Percentiles rank a stretch among this genome's conserved stretches.
These are phyloP conservation scores for Benincasa hispida DNA, from an alignment of 306 rosid genomes.

Conservation along the genomic window DNA sequence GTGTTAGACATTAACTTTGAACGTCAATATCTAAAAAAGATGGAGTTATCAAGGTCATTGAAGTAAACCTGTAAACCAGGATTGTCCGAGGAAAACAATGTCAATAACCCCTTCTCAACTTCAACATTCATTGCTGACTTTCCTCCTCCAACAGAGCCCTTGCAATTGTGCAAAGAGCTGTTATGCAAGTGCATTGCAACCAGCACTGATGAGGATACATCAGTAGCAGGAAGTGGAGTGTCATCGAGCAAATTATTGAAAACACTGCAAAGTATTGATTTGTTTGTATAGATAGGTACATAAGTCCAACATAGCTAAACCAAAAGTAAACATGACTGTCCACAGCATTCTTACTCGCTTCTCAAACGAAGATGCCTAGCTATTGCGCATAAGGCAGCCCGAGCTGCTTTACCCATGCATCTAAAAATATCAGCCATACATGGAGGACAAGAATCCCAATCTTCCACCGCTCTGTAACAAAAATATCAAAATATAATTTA, in stretches of 20 bases:
- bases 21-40: neutral
- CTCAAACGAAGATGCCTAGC: constrained; percentile 88
- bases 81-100: constrained; percentile 71
- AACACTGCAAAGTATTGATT: constrained; percentile 45
- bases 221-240: constrained; percentile 74
- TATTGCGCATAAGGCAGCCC: constrained; percentile 59
- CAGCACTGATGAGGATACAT: constrained; percentile 86
- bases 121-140: constrained; percentile 66
- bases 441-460: constrained; percentile 92
- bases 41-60: constrained; percentile 15
- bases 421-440: constrained; percentile 80
- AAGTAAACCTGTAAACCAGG: constrained; percentile 87
- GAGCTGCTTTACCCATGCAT: constrained; percentile 96
- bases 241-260: constrained; percentile 89
- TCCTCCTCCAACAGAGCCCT: constrained; percentile 69
- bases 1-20: neutral
- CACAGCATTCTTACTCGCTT: constrained; percentile 71
- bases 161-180: constrained; percentile 51
- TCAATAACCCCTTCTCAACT: constrained; percentile 86
- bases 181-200: constrained; percentile 51
- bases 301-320: neutral
- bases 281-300: constrained; percentile 9
- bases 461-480: constrained; percentile 79
- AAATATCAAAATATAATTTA: constrained; percentile 1
- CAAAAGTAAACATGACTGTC: constrained; percentile 6